Base-by-base conservation (phyloP, 139 green algal genomes). In the Haematococcus lacustris region DNA sequence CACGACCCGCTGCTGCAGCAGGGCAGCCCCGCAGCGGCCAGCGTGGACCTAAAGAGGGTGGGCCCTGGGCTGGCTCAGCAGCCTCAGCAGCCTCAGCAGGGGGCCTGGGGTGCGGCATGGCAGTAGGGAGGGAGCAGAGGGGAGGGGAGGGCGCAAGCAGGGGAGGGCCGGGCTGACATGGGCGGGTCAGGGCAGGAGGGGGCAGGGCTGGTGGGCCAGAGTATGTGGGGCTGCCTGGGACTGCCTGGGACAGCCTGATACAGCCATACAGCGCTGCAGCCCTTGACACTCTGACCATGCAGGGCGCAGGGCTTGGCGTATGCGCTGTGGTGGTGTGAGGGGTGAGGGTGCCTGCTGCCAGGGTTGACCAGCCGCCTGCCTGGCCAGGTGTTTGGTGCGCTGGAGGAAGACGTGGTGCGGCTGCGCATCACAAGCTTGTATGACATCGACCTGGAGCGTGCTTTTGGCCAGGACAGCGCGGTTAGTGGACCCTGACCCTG, bases 321-420 rank as follows among this genome's bases (percentile, higher is more conserved):
- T n/a, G n/a, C n/a, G 43, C 43, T 53, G 43, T 9, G 9, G 43
- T 28, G 43, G 43, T 53, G 43, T 53, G 43, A 53, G 43, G 43
- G 9, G 43, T 53, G 43, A 28, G 43, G 23, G 30, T 64, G 53
- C 26, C 4, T 23, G 53, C 38, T 38, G 4, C 75, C n/a, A n/a
- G n/a, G n/a, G n/a, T n/a, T n/a, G n/a, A n/a, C n/a, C n/a, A n/a
- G n/a, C n/a, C n/a, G n/a, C n/a, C n/a, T n/a, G n/a, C n/a, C n/a
- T n/a, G n/a, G n/a, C n/a, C 75, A 90, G 82, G 89, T 96, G 6
- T 96, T 97, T 76, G 91, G 91, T 2, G 90, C 92, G 5, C 96
- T 90, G 2, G 78, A 91, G 3, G 71, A 69, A n/a, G 71, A 76
- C 61, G 38, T 70, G 28, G 40, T 70, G 17, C 25, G 37, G 21